Conservation (phyloP, 2,329 filamentous ascomycete genomes). For the Acrocalymma vagum region DNA sequence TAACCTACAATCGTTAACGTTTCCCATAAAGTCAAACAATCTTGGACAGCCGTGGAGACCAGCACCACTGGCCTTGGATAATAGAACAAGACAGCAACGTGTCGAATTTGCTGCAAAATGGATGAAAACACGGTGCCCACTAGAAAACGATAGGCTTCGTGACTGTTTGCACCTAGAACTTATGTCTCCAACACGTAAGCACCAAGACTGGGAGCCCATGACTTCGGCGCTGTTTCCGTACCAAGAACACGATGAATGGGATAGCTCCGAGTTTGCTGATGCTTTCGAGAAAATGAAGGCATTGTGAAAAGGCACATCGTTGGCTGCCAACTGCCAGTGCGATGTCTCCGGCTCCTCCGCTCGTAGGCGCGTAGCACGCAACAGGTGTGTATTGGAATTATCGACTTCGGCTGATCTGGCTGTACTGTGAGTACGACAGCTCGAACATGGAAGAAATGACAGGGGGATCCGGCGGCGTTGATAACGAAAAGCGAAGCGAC, state of each 20-base stretch:
- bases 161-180: slow-evolving; percentile 36
- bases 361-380: too few species aligned
- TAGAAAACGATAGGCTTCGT: slow-evolving; percentile 28
- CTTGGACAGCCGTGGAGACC: slow-evolving; percentile 27
- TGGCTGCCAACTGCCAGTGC: too few species aligned
- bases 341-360: too few species aligned
- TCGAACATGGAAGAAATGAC: too few species aligned
- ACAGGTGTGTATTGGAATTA: too few species aligned
- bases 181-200: slow-evolving; percentile 12
- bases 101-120: slow-evolving; percentile 34
- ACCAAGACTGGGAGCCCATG: slow-evolving; percentile 24
- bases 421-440: too few species aligned
- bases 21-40: slow-evolving; percentile 29
- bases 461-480: too few species aligned
- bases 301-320: background rate
- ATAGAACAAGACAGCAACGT: slow-evolving; percentile 35
- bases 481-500: too few species aligned
- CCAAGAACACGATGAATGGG: slow-evolving; percentile 33
- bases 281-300: slow-evolving; percentile 26
- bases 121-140: slow-evolving; percentile 30
- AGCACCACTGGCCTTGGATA: slow-evolving; percentile 31
- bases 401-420: too few species aligned
- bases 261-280: slow-evolving; percentile 32
- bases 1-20: slow-evolving; percentile 29
- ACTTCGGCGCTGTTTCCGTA: slow-evolving; percentile 29